Conservation (phyloP, 2,329 filamentous ascomycete species). For the Colletotrichum endophyticum region DNA sequence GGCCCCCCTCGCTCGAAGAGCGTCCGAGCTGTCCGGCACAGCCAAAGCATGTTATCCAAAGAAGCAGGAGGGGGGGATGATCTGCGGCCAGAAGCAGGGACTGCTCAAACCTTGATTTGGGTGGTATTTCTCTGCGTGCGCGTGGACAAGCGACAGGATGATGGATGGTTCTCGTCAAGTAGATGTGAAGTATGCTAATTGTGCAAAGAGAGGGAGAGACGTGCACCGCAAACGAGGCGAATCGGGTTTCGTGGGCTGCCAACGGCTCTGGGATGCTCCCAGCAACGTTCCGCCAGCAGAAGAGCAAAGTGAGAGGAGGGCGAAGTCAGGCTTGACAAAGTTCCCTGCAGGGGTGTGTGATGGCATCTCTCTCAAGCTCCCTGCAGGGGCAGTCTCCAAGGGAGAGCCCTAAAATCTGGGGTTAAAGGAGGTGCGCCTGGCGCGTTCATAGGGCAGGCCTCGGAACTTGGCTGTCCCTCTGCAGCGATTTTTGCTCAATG, state of each 20-base stretch:
- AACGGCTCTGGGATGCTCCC: not conserved
- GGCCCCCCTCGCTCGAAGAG: not conserved
- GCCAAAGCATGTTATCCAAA: not conserved
- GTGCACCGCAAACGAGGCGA: not conserved
- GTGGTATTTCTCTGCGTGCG: not conserved
- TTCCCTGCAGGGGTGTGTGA: not conserved
- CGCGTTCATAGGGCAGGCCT: not conserved
- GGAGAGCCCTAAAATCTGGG: slow-evolving; percentile 2
- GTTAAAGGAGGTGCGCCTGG: not conserved
- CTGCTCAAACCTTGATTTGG: not conserved
- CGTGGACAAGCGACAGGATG: not conserved
- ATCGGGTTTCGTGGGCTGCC: not conserved
- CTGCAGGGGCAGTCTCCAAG: not conserved
- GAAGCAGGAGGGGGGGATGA: not conserved
- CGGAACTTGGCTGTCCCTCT: not conserved
- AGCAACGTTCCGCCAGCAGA: not conserved
- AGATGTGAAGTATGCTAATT: not conserved
- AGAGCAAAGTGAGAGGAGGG: not conserved
- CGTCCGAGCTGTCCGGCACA: slow-evolving; percentile 4
- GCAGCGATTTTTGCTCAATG: not conserved
- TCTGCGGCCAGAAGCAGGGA: not conserved
- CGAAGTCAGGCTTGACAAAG: not conserved
- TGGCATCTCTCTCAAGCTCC: not conserved
- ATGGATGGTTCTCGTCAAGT: not conserved
- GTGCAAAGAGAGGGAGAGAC: not conserved